phyloP scores from a whole-genome alignment of 2,329 filamentous ascomycete species.

The Gliomastix tumulicola region DNA sequence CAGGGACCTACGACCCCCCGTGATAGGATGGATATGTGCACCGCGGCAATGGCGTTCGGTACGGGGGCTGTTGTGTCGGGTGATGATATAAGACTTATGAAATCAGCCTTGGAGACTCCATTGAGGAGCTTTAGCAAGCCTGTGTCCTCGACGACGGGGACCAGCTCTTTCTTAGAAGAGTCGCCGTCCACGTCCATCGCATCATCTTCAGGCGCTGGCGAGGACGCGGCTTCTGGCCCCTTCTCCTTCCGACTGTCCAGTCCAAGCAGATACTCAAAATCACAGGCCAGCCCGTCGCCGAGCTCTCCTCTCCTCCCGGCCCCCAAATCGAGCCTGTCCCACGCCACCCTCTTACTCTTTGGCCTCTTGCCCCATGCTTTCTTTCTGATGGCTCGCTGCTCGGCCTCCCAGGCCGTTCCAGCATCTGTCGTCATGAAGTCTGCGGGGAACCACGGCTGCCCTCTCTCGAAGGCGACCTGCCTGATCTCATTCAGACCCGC shows the following conservation, averaged over 20 bases:
- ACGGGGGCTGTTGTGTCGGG: slow-evolving; percentile 11
- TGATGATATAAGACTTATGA: slow-evolving; percentile 8
- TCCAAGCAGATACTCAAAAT: slow-evolving; percentile 66
- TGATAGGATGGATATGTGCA: slow-evolving; percentile 59
- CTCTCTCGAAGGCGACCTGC: slow-evolving; percentile 76
- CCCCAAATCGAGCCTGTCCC: slow-evolving; percentile 67
- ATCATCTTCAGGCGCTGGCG: slow-evolving; percentile 10
- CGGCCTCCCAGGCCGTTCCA: slow-evolving; percentile 70
- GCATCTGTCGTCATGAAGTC: slow-evolving; percentile 76
- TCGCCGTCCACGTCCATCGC: slow-evolving; percentile 21
- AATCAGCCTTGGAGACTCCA: slow-evolving; percentile 8
- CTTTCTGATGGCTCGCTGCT: slow-evolving; percentile 63
- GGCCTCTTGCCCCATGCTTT: slow-evolving; percentile 72
- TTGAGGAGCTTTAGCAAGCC: too few relatives aligned
- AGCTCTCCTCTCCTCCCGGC: slow-evolving; percentile 72
- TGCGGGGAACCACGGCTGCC: slow-evolving; percentile 74
- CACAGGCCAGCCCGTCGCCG: slow-evolving; percentile 74
- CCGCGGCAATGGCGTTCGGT: slow-evolving; percentile 43
- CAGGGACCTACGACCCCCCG: slow-evolving; percentile 66
- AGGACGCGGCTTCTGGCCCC: slow-evolving; percentile 4
- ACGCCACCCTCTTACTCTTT: slow-evolving; percentile 74
- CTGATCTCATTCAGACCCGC: slow-evolving; percentile 74
- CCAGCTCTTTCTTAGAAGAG: not conserved
- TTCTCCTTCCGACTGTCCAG: slow-evolving; percentile 8
- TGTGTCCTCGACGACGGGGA: too few relatives aligned